Evolutionary conservation across 495 filamentous ascomycete species (phyloP), one percentile per base, ranked within the genome.

Genomic region (Astrocystis sublimbata): DNA sequence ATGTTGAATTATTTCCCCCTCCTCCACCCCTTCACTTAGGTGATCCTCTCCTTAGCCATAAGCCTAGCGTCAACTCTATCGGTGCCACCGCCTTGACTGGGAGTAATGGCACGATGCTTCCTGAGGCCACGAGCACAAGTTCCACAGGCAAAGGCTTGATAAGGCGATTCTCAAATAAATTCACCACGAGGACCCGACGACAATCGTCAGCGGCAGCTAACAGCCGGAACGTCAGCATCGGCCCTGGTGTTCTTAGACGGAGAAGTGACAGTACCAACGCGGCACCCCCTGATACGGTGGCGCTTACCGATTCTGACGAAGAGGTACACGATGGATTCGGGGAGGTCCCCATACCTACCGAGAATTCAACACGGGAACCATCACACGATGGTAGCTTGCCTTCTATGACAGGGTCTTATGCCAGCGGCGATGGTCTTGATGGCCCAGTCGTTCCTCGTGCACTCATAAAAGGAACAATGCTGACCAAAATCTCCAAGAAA

Each of bases 211-310:
- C 87, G 6, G 81, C 89, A 38, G 81, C 86, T 21, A 86, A 86
- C 58, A 90, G 85, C 68, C 86, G 91, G 26, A 92, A 97, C 68
- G 87, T 88, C 33, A 97, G 92, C 71, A 88, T 88, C 24, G 94
- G 94, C 0, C 94, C 94, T 2, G 88, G 93, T 26, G 87, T 96
- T 31, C 85, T 94, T 75, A 86, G 94, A 54, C 83, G 91, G 57
- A 85, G 93, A 56, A 96, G 92, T 68, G 92, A 96, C 71, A 94
- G 91, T 76, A 93, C 88, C 69, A 88, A 84, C 55, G 84, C 84
- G 6, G 80, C 68, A 46, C 69, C 69, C 68, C 76, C 65, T 61
- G 87, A 80, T 67, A 79, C 55, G 62, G 81, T 58, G 81, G 75
- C 79, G 71, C 84, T 73, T 77, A 89, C 66, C 21, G 86, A 88